Percentiles rank a stretch among this genome's conserved stretches.
phyloP scores from a whole-genome alignment of 495 filamentous ascomycete genomes.

The Copromyces sp. region DNA sequence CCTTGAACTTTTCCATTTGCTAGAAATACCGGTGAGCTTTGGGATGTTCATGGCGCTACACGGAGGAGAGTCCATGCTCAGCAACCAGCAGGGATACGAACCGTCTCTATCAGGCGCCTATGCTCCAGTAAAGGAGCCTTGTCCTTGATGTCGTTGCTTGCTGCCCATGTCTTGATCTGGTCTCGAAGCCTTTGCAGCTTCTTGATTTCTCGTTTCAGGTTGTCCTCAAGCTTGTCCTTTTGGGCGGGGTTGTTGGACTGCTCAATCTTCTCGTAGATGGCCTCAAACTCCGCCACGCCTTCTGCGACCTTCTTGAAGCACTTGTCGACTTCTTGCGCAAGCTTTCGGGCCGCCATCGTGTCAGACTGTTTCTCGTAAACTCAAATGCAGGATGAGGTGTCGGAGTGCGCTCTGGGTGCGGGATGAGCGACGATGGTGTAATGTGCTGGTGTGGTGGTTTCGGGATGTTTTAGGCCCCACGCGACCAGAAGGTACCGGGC shows the following conservation, averaged over 20 bases:
- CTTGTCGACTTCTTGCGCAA: slow-evolving; percentile 93
- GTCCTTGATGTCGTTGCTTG: slow-evolving; percentile 96
- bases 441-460: not conserved
- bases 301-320: slow-evolving; percentile 96
- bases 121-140: slow-evolving; percentile 91
- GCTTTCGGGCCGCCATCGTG: slow-evolving; percentile 86
- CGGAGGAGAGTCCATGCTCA: not conserved
- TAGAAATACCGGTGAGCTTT: slow-evolving; percentile 31
- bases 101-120: slow-evolving; percentile 90
- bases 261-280: slow-evolving; percentile 91
- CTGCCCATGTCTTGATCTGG: slow-evolving; percentile 98
- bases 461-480: not conserved
- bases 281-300: slow-evolving; percentile 85
- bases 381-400: slow-evolving; percentile 9
- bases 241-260: slow-evolving; percentile 83
- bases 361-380: slow-evolving; percentile 1
- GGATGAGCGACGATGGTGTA: not conserved
- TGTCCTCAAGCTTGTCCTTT: slow-evolving; percentile 95
- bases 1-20: slow-evolving; percentile 99
- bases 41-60: not conserved
- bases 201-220: slow-evolving; percentile 98
- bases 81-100: slow-evolving; percentile 29
- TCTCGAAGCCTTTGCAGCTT: slow-evolving; percentile 95
- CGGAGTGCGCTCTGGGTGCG: not conserved
- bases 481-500: not conserved